Base-by-base conservation (phyloP, 2,329 filamentous ascomycete genomes). In the Aspergillus felis region DNA sequence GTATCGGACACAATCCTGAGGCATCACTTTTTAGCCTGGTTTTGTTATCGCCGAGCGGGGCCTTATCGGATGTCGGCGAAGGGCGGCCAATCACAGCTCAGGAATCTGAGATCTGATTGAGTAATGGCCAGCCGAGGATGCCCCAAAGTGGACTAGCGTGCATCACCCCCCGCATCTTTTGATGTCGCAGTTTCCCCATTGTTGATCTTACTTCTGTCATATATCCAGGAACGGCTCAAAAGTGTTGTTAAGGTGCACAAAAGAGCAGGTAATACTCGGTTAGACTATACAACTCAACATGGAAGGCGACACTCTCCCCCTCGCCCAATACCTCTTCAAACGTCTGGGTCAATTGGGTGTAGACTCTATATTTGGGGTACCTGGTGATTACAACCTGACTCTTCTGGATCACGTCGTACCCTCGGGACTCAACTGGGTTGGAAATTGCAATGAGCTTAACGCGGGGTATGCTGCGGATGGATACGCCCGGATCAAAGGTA, bases 401-500 rank as follows among this genome's bases (percentile, higher is more conserved):
- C 81, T 86, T 8, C 79, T 90, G 32, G 88, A 90, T 71, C 88
- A 87, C 69, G 74, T 90, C 44, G 78, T 81, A 27, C 78, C 82
- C 44, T 76, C 78, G 51, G 82, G 80, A 3, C 74, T 90, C 38
- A 80, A 81, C 65, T 89, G 86, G 86, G 83, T 88, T 41, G 76
- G 76, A 56, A 90, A 87, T 69, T 85, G 85, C 62, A 90, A 90
- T 67, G 87, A 90, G 71, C 81, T 90, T 57, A 90, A 90, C 69
- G 87, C 87, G 49, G 85, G 86, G 17, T 72, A 73, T 46, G 70
- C 70, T 1, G 69, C 70, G 7, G 70, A 73, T 57, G 68, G 68
- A 29, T 72, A 72, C 52, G 63, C 67, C 10, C 66, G 70, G 6
- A 65, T 72, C 47, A 71, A 70, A 22, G 70, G 85, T 67, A 72